Conservation (phyloP, 768 basidiomycete species). For the Leccinum uliginosum region DNA sequence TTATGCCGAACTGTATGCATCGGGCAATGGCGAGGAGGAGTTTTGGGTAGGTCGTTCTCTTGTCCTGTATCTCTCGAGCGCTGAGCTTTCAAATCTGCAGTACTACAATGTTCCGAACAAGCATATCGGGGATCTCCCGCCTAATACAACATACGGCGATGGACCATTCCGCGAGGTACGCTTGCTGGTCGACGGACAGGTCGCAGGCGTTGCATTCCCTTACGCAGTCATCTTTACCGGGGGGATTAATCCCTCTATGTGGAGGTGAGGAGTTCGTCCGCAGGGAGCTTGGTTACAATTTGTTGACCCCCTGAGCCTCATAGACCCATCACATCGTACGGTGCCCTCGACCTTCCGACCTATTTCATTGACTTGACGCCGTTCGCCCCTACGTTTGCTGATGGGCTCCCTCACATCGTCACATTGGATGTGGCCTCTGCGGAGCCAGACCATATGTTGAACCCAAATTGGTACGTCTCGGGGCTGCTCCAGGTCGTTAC, state of each 20-base stretch:
- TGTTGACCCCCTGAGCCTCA: not conserved
- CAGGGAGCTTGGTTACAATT: not conserved
- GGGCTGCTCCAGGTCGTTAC: constrained; percentile 64
- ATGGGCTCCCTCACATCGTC: constrained; percentile 65
- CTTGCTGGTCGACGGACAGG: constrained; percentile 48
- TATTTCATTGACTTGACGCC: constrained; percentile 78
- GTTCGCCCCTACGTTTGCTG: constrained; percentile 65
- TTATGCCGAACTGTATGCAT: constrained; percentile 70
- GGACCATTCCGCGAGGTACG: constrained; percentile 65
- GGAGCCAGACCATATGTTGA: constrained; percentile 58
- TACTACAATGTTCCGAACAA: constrained; percentile 65
- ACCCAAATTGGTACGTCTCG: constrained; percentile 77
- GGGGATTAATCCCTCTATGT: constrained; percentile 62
- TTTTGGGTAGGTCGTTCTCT: constrained; percentile 57
- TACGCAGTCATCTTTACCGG: constrained; percentile 69
- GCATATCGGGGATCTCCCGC: constrained; percentile 52
- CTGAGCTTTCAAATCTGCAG: constrained; percentile 30
- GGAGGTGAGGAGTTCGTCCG: constrained; percentile 45
- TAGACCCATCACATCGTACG: constrained; percentile 73
- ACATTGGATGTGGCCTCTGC: constrained; percentile 71
- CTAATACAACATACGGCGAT: constrained; percentile 40
- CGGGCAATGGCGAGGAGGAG: constrained; percentile 62
- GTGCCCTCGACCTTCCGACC: constrained; percentile 71
- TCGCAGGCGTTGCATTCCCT: constrained; percentile 57
- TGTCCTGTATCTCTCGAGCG: not conserved